Base-by-base conservation (phyloP, 2,329 filamentous ascomycete genomes). In the Ophiostoma perfectum region DNA sequence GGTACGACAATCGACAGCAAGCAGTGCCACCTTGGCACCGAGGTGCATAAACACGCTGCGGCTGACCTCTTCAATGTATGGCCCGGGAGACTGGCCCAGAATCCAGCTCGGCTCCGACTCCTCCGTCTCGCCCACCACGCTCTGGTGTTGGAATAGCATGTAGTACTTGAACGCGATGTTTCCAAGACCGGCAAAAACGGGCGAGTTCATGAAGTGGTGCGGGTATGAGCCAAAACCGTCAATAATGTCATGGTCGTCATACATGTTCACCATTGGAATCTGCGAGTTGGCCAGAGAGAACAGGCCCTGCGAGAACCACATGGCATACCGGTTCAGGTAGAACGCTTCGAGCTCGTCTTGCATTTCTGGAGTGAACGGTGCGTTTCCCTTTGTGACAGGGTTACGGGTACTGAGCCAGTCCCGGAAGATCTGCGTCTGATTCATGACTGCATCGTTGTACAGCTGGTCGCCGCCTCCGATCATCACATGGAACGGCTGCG, bases 181-280 rank as follows among this genome's bases (percentile, higher is more conserved):
- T 2, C 95, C 96, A 8, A 99, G 79, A 0, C 96, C 95, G 2
- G 89, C 90, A 76, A 99, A 96, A 0, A 98, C 91, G 0, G 92
- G 90, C 2, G 91, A 92, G 72, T 86, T 87, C 92, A 97, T 98
- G 75, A 97, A 95, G 72, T 91, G 87, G 73, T 97, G 86, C 4
- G 93, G 89, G 77, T 98, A 99, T 0, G 93, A 97, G 6, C 95
- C 95, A 76, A 90, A 99, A 0, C 96, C 95, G 78, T 93, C 90
- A 72, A 93, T 93, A 73, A 93, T 90, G 73, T 95, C 91, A 76
- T 98, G 95, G 74, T 98, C 95, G 77, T 98, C 94, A 83, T 91
- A 97, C 77, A 99, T 93, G 77, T 99, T 99, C 74, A 99, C 87
- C 93, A 97, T 98, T 8, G 95, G 93, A 63, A 99, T 98, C 76